These are phyloP conservation scores for Mycena indigotica DNA, from an alignment of 768 basidiomycete species.

Conservation along the genomic window DNA sequence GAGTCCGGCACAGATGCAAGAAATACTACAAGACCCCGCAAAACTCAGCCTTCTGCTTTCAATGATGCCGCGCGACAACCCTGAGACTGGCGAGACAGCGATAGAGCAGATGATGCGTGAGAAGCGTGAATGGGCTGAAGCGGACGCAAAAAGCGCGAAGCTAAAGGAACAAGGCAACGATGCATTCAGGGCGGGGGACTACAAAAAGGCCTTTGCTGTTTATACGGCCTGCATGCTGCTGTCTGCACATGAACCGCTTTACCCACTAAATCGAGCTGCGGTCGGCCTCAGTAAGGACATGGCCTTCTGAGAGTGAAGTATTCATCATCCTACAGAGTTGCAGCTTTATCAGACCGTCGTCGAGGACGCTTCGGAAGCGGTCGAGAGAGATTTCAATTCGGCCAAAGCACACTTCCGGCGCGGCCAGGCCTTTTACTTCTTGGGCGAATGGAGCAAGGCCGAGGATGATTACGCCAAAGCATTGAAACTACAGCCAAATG, in stretches of 20 bases:
- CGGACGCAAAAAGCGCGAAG: conserved; percentile 5
- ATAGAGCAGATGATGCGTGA: conserved; percentile 8
- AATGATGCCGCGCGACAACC: conserved; percentile 2
- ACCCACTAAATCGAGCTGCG: conserved; percentile 20
- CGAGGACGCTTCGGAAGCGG: conserved; percentile 7
- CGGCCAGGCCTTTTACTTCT: conserved; percentile 8
- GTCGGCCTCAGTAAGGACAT: conserved; percentile 18
- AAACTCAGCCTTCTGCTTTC: neutral
- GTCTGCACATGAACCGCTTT: conserved; percentile 20
- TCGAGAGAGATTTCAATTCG: conserved; percentile 9
- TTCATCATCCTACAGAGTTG: conserved; percentile 5
- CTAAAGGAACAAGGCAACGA: conserved; percentile 19
- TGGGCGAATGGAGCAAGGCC: conserved; percentile 14
- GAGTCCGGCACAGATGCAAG: neutral
- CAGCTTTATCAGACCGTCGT: conserved; percentile 11
- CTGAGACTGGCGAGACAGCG: conserved; percentile 8
- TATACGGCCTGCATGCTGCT: conserved; percentile 17
- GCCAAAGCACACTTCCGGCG: conserved; percentile 22
- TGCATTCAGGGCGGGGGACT: conserved; percentile 13
- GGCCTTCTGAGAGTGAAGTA: neutral
- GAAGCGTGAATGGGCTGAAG: conserved; percentile 16
- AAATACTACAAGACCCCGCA: conserved; percentile 2
- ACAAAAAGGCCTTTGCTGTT: conserved; percentile 16
- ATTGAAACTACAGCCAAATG: conserved; percentile 6
- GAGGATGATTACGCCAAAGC: conserved; percentile 13